Base-by-base conservation (phyloP, 352 stramenopile genomes). In the Pythium dissimile region DNA sequence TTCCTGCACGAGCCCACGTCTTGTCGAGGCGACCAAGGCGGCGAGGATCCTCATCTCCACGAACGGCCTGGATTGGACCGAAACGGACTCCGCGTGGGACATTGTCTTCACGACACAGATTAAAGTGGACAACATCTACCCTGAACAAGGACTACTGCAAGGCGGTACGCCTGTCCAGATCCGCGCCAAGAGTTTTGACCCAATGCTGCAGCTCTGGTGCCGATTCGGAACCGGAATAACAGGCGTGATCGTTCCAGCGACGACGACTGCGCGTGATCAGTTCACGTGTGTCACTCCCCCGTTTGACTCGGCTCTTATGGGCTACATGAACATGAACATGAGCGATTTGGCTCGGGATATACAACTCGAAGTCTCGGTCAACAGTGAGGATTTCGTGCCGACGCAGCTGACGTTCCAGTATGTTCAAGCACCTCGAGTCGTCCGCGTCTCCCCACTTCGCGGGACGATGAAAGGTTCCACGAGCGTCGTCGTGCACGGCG, bases 381-480 rank as follows among this genome's bases (percentile, higher is more conserved):
- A 96, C 43, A 74, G 73, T 6, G 71, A 77, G 21, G 72, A 94
- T 41, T 96, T 94, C 37, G 39, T 78, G 2, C 58, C 74, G 16
- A 77, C 72, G 0, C 23, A 60, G 10, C 68, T 75, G 1, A 51
- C 32, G 18, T 96, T 93, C 41, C 71, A 41, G 5, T 95, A 91
- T 37, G 43, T n/a, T 2, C 5, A 28, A 5, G 61, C 70, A 3
- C 67, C 81, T 15, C 62, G 71, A 34, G 64, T 96, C 0, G 30
- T 64, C 0, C 70, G 49, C 10, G 39, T 90, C 34, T 75, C 60
- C 13, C 86, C 86, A 3, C 66, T 69, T 5, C 66, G 55, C 39
- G 86, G 85, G 2, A 21, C 67, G 2, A 62, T 86, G 27, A 50
- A 67, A 1, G 86, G 84, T 3, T 81, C 72, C 16, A 92, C 86